A percentile compares a stretch with the other conserved stretches of the same genome.
phyloP scores from a whole-genome alignment of 1,284 basidiomycete species.

The Volvariella surrecta region DNA sequence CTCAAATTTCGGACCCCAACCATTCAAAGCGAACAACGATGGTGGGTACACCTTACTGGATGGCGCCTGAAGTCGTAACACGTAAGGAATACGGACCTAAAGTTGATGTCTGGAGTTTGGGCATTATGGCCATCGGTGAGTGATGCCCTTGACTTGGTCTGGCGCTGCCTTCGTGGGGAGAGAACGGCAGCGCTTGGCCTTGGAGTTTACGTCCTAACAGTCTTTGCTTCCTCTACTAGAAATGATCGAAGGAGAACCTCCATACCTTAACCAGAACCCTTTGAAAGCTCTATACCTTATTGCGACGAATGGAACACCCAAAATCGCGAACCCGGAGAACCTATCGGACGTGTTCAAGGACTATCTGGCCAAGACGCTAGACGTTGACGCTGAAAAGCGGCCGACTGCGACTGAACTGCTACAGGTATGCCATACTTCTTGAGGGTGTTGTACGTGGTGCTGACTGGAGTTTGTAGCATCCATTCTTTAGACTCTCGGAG shows the following conservation, averaged over 20 bases:
- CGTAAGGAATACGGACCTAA: conserved; percentile 98
- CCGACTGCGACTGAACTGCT: conserved; percentile 84
- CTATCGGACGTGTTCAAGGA: conserved; percentile 84
- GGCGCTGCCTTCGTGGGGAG: not conserved
- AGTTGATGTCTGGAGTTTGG: conserved; percentile 97
- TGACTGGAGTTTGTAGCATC: conserved; percentile 41
- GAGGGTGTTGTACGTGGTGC: conserved; percentile 4
- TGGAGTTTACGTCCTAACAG: conserved; percentile 4
- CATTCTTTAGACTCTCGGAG: conserved; percentile 85
- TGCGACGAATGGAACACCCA: conserved; percentile 97
- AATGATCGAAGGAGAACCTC: conserved; percentile 99
- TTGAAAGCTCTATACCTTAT: conserved; percentile 94
- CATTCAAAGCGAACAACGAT: conserved; percentile 97
- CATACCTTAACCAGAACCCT: conserved; percentile 96
- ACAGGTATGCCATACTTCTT: conserved; percentile 38
- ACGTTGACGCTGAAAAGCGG: conserved; percentile 91
- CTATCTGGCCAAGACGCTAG: conserved; percentile 85
- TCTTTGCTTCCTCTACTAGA: conserved; percentile 39
- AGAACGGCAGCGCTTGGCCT: conserved; percentile 1
- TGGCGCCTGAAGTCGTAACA: conserved; percentile 98
- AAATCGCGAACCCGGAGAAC: conserved; percentile 92
- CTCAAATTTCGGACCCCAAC: conserved; percentile 87
- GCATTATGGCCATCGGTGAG: conserved; percentile 97
- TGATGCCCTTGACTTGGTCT: conserved; percentile 9
- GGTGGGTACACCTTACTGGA: conserved; percentile 99